Evolutionary conservation across 1,284 basidiomycete species (phyloP).

Genomic region (Agroathelia rolfsii): DNA sequence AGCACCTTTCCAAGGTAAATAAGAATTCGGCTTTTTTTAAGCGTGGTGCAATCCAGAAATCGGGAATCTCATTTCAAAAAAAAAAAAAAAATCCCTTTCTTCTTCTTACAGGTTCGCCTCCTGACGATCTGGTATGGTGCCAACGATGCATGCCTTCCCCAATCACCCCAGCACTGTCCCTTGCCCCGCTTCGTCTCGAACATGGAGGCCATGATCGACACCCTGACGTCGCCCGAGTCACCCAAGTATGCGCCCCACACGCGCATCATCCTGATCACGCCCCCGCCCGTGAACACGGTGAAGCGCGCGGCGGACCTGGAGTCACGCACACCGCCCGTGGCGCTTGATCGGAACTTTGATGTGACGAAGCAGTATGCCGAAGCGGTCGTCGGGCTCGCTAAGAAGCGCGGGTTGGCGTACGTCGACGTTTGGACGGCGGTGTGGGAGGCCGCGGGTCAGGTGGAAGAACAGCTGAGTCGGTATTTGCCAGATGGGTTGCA

Average conservation of each 20-base stretch:
- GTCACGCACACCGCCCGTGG: conserved; percentile 32
- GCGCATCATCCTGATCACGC: conserved; percentile 70
- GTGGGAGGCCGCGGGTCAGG: conserved; percentile 55
- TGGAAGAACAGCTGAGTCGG: conserved; percentile 35
- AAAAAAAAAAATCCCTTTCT: no score
- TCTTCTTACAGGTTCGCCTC: no score
- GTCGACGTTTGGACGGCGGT: conserved; percentile 65
- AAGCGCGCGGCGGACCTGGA: conserved; percentile 40
- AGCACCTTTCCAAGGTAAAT: conserved; percentile 42
- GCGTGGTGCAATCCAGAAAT: no score
- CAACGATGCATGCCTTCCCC: conserved; percentile 65
- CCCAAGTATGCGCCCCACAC: conserved; percentile 66
- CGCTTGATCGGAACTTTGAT: conserved; percentile 50
- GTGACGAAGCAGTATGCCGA: conserved; percentile 60
- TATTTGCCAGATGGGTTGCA: conserved; percentile 72
- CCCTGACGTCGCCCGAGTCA: conserved; percentile 54
- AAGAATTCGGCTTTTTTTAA: no score
- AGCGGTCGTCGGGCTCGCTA: conserved; percentile 54
- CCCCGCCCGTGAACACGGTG: conserved; percentile 70
- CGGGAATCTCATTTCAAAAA: no score
- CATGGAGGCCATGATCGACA: conserved; percentile 49
- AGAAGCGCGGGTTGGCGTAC: conserved; percentile 42
- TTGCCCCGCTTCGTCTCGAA: conserved; percentile 59
- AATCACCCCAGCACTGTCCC: conserved; percentile 61
- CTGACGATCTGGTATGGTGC: conserved; percentile 86